These are phyloP conservation scores for Leptographium procerum DNA, from an alignment of 2,329 filamentous ascomycete species.

Conservation along the genomic window DNA sequence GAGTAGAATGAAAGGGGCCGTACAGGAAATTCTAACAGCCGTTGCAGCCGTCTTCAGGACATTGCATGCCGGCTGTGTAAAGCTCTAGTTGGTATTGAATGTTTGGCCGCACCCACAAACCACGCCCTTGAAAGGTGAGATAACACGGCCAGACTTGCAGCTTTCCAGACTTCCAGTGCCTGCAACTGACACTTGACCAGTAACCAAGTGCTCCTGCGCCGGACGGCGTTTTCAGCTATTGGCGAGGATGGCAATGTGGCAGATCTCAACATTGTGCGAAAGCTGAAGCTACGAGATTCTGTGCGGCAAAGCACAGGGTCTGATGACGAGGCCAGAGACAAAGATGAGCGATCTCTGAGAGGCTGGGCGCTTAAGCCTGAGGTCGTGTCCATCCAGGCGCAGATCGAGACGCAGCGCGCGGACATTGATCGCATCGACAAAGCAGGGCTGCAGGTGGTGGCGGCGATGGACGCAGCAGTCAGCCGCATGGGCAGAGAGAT, in stretches of 20 bases:
- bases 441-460: constrained; percentile 24
- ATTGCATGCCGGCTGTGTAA: constrained; percentile 22
- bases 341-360: neutral
- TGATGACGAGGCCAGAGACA: constrained; percentile 9
- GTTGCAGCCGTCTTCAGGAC: constrained; percentile 24
- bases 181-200: constrained; percentile 14
- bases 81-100: constrained; percentile 23
- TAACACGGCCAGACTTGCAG: no score
- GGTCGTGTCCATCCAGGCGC: constrained; percentile 20
- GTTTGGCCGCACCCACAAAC: constrained; percentile 21
- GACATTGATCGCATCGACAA: constrained; percentile 26
- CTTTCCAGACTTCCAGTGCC: neutral
- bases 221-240: constrained; percentile 18
- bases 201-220: constrained; percentile 24
- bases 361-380: constrained; percentile 8
- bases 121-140: constrained; percentile 27
- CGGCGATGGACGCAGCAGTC: constrained; percentile 24
- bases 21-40: neutral
- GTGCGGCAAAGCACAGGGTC: neutral
- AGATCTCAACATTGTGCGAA: constrained; percentile 22
- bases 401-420: constrained; percentile 22
- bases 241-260: constrained; percentile 7
- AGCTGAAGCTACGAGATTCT: constrained; percentile 16
- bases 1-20: neutral
- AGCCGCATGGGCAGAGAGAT: constrained; percentile 23